Evolutionary conservation across 768 basidiomycete genomes (phyloP), one percentile per base, ranked within the genome.

Genomic region (Pholiota microspora): DNA sequence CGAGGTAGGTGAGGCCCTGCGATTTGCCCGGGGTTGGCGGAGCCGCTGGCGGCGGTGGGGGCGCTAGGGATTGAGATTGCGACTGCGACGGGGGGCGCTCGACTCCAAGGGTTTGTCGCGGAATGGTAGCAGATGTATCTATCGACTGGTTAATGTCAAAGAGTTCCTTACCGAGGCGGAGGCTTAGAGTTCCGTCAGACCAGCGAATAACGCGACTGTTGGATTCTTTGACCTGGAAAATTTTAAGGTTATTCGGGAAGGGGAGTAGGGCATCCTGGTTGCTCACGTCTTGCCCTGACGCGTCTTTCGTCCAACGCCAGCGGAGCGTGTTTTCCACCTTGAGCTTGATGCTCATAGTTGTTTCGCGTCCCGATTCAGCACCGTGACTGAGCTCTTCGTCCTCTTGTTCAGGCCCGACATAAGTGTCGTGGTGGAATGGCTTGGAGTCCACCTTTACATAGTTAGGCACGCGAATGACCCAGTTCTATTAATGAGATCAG

Each of bases 391-490:
- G 63, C 46, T 86, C 82, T 36, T 83, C 85, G 18, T 86, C 85
- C 28, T 91, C 89, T 28, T 89, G 86, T 62, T 93, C 92, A 15
- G 91, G 85, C 16, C 88, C 89, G 44, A 86, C 77, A 70, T 94
- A 94, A 0, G 86, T 88, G 53, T 93, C 87, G 10, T 87, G 84
- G 65, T 95, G 92, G 65, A 92, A 99, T 0, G 96, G 92, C 58
- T 89, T 88, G 1, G 92, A 81, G 63, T 95, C 92, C 49, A 97
- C 79, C 64, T 88, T 86, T 53, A 99, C 86, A 66, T 92, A 97
- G 66, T 91, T 92, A n/a, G 96, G 97, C 68, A 97, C 84, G 36
- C 92, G 85, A 52, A 96, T 83, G 49, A 94, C 88, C 94, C 94
- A 98, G 61, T 87, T 84, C 92, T 93, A 58, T 47, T 55, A 29